Evolutionary conservation across 306 rosid genomes (phyloP).

Genomic region (Lupinus albus): DNA sequence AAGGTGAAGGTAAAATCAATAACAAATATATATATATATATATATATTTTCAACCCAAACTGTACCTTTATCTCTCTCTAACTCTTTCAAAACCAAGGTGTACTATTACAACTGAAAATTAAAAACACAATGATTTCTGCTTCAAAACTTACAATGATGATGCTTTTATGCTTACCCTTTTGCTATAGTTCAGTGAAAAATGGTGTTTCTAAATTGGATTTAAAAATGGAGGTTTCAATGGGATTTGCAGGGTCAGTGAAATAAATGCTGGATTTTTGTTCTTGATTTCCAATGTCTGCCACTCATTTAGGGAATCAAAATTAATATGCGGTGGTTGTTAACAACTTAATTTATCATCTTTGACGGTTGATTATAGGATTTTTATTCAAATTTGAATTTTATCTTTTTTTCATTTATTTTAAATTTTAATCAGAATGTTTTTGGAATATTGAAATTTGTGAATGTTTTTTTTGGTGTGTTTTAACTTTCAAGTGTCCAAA

Average conservation of each 20-base stretch:
- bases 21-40: no score
- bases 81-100: conserved; percentile 57
- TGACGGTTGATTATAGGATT: neutral
- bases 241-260: conserved; percentile 38
- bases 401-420: neutral
- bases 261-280: conserved; percentile 40
- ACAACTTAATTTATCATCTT: conserved; percentile 3
- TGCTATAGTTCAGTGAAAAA: conserved; percentile 33
- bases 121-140: conserved; percentile 50
- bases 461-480: neutral
- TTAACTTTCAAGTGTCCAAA: no score
- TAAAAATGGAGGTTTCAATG: conserved; percentile 38
- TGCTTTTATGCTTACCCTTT: conserved; percentile 41
- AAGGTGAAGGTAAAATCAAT: no score
- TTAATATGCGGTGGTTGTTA: neutral
- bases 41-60: no score
- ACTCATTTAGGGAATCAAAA: conserved; percentile 27
- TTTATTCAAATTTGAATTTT: conserved; percentile 39
- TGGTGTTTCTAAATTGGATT: conserved; percentile 39
- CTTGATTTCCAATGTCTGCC: conserved; percentile 22
- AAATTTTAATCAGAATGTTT: neutral
- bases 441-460: neutral
- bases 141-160: conserved; percentile 40
- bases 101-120: conserved; percentile 48
- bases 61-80: neutral